phyloP scores from a whole-genome alignment of 345 rosid genomes.

The Citrus australasica region DNA sequence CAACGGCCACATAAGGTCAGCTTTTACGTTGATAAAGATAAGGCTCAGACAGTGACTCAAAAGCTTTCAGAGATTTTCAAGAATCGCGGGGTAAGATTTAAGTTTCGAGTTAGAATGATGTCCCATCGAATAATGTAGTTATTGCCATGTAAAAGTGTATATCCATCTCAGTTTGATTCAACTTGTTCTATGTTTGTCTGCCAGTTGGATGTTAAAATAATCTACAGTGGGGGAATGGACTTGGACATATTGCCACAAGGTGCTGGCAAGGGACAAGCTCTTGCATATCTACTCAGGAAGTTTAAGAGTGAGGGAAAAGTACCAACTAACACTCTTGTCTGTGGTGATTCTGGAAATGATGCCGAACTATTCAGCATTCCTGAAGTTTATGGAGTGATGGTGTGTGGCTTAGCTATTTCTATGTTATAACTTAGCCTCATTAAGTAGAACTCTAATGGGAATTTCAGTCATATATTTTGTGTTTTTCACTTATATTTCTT shows the following conservation, averaged over 20 bases:
- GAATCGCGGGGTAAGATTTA: slow-evolving; percentile 63
- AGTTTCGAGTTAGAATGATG: not conserved
- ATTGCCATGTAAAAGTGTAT: not conserved
- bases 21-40: slow-evolving; percentile 76
- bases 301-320: slow-evolving; percentile 64
- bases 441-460: not conserved
- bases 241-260: slow-evolving; percentile 92
- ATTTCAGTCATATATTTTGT: not conserved
- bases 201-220: slow-evolving; percentile 91
- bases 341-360: slow-evolving; percentile 99
- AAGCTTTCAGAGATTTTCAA: slow-evolving; percentile 51
- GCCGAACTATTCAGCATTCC: slow-evolving; percentile 95
- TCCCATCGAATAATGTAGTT: not conserved
- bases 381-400: slow-evolving; percentile 91
- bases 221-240: slow-evolving; percentile 95
- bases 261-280: slow-evolving; percentile 99
- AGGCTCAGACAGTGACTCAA: slow-evolving; percentile 68
- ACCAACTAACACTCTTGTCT: slow-evolving; percentile 83
- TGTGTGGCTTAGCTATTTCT: slow-evolving; percentile 28
- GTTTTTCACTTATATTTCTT: not conserved
- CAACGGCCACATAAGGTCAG: slow-evolving; percentile 89
- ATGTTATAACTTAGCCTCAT: not conserved
- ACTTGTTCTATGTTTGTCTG: slow-evolving; percentile 1
- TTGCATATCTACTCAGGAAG: slow-evolving; percentile 77
- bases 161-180: not conserved